Conservation (phyloP, 441 rosid genomes). For the Geranium incanum region DNA sequence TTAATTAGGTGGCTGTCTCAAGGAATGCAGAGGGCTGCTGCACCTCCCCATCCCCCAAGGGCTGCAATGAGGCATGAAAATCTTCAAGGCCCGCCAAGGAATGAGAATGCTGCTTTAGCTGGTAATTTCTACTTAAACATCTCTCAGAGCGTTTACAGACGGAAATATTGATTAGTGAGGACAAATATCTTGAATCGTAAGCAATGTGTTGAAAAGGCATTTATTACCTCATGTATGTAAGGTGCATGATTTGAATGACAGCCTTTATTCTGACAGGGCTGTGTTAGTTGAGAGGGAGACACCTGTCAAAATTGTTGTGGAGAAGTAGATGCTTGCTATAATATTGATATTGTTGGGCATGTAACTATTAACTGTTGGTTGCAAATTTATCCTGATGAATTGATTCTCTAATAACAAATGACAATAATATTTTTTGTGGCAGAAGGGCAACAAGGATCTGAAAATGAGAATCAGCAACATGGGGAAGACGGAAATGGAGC, state of each 20-base stretch:
- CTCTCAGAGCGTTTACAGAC: too few relatives aligned
- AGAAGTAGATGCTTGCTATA: too few relatives aligned
- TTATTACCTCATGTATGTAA: background rate
- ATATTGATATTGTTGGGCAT: too few relatives aligned
- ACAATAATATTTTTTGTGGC: slow-evolving; percentile 12
- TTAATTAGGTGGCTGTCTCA: slow-evolving; percentile 83
- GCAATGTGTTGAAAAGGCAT: background rate
- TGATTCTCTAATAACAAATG: background rate
- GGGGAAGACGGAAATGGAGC: slow-evolving; percentile 37
- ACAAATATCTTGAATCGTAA: too few relatives aligned
- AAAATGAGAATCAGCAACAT: slow-evolving; percentile 46
- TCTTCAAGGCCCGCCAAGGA: slow-evolving; percentile 43
- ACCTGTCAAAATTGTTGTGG: too few relatives aligned
- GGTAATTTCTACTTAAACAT: slow-evolving; percentile 35
- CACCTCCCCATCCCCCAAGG: slow-evolving; percentile 69
- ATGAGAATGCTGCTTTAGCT: slow-evolving; percentile 45
- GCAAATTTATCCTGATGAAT: too few relatives aligned
- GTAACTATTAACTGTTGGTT: too few relatives aligned
- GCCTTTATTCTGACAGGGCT: too few relatives aligned
- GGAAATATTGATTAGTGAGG: too few relatives aligned
- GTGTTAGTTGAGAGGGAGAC: too few relatives aligned
- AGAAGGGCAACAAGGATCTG: slow-evolving; percentile 38
- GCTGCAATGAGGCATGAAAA: slow-evolving; percentile 64
- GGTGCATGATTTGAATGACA: too few relatives aligned
- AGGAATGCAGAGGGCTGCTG: slow-evolving; percentile 94